A percentile compares a stretch with the other conserved stretches of the same genome.
Evolutionary conservation across 306 rosid species (phyloP).

Genomic region (Mimosa pudica): DNA sequence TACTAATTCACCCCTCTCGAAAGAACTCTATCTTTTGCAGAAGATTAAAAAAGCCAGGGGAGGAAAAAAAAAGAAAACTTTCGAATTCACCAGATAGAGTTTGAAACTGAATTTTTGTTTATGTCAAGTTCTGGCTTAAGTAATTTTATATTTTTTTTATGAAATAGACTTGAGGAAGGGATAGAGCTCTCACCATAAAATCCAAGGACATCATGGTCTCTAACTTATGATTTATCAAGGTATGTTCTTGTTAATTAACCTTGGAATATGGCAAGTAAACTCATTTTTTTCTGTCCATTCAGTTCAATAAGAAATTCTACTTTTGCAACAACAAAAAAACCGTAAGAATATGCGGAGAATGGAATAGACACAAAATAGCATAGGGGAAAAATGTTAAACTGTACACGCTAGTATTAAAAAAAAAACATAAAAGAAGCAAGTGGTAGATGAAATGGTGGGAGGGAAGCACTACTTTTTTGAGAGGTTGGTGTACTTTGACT

Average conservation of each 20-base stretch:
- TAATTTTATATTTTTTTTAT: no score
- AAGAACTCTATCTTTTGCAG: background rate
- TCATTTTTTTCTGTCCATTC: no score
- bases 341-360: background rate
- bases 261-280: no score
- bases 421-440: background rate
- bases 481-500: constrained; percentile 11
- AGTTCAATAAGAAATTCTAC: no score
- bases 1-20: background rate
- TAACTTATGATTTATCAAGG: no score
- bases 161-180: no score
- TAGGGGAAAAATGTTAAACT: background rate
- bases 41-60: background rate
- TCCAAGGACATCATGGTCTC: no score
- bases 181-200: no score
- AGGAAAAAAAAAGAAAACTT: background rate
- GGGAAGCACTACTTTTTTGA: constrained; percentile 4
- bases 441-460: background rate
- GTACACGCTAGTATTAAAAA: background rate
- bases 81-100: background rate
- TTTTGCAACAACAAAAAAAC: background rate
- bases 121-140: background rate
- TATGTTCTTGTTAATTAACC: no score
- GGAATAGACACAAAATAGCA: background rate
- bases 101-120: background rate